phyloP scores from a whole-genome alignment of 2,329 filamentous ascomycete species.

The Clarireedia paspali region DNA sequence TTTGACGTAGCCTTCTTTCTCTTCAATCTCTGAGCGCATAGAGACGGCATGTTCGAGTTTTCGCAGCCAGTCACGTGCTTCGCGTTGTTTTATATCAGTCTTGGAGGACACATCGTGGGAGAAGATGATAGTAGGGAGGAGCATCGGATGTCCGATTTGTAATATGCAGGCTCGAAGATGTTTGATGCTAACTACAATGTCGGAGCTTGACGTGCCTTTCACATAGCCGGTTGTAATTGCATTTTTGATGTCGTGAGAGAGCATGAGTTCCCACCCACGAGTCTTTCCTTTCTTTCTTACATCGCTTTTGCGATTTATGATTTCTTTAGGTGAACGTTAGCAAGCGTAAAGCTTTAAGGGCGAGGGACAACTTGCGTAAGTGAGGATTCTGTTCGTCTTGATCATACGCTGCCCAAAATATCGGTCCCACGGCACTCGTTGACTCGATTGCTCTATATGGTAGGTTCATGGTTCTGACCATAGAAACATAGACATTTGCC shows the following conservation, averaged over 20 bases:
- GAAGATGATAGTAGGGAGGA: slow-evolving; percentile 51
- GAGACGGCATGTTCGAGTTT: slow-evolving; percentile 53
- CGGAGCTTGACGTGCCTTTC: slow-evolving; percentile 52
- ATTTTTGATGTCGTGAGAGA: slow-evolving; percentile 48
- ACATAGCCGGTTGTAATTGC: slow-evolving; percentile 52
- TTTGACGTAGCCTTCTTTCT: slow-evolving; percentile 45
- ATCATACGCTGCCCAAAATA: slow-evolving; percentile 53
- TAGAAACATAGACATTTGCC: slow-evolving; percentile 42
- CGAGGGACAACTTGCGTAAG: slow-evolving; percentile 38
- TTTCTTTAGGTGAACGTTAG: slow-evolving; percentile 34
- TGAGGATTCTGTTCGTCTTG: slow-evolving; percentile 48
- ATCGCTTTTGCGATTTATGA: slow-evolving; percentile 58
- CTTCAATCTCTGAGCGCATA: slow-evolving; percentile 35
- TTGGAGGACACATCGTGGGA: slow-evolving; percentile 47
- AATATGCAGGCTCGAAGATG: slow-evolving; percentile 42
- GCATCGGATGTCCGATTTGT: slow-evolving; percentile 49
- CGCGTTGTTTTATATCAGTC: slow-evolving; percentile 54
- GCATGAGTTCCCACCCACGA: slow-evolving; percentile 57
- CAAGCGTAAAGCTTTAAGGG: background rate
- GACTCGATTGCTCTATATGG: slow-evolving; percentile 52
- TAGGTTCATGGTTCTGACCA: slow-evolving; percentile 47
- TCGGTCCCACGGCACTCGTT: slow-evolving; percentile 51
- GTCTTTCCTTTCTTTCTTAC: slow-evolving; percentile 57
- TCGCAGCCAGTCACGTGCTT: slow-evolving; percentile 55
- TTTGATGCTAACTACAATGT: slow-evolving; percentile 41